Conservation (phyloP, 306 rosid species). For the Rosa lucieae region DNA sequence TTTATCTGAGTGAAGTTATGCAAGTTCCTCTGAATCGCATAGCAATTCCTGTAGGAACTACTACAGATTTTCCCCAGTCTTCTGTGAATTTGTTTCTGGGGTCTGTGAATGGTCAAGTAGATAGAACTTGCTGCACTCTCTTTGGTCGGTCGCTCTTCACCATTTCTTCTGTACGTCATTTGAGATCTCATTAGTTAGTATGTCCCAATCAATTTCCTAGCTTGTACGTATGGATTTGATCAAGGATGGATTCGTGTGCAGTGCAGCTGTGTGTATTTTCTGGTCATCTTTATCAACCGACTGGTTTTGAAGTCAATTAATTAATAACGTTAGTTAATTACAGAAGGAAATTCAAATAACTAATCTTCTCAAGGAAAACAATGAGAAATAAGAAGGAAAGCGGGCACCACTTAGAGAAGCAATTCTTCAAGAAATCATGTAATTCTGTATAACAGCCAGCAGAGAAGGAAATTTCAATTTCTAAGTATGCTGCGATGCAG, state of each 20-base stretch:
- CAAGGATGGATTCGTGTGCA: not conserved
- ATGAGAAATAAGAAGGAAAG: too few relatives aligned
- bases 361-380: too few relatives aligned
- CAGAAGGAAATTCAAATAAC: not conserved
- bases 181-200: not conserved
- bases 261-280: not conserved
- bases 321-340: too few relatives aligned
- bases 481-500: too few relatives aligned
- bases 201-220: not conserved
- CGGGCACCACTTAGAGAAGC: too few relatives aligned
- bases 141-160: not conserved
- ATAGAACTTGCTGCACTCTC: not conserved
- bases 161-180: not conserved
- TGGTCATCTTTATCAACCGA: not conserved
- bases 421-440: too few relatives aligned
- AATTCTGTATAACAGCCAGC: too few relatives aligned
- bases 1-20: not conserved
- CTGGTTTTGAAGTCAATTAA: too few relatives aligned
- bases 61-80: not conserved
- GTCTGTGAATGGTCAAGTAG: not conserved
- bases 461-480: too few relatives aligned
- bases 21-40: not conserved
- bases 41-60: not conserved
- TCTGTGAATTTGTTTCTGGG: not conserved
- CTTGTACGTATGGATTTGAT: not conserved